Percentiles rank a stretch among this genome's conserved stretches.
Conservation (phyloP, 352 stramenopile species). For the Globisporangium irregulare region DNA sequence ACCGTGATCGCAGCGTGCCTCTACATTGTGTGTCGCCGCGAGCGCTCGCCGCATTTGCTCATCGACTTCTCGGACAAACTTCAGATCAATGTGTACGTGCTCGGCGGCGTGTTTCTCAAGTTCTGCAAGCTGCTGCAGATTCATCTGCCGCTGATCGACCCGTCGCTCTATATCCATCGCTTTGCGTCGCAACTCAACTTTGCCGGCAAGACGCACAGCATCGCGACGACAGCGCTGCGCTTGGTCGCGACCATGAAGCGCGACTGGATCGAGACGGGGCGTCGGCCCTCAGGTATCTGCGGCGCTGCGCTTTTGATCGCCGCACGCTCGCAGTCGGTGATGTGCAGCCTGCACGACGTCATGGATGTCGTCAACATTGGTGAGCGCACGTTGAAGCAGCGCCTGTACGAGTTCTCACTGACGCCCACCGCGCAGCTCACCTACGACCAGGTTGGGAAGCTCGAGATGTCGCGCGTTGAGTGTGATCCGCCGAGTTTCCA, state of each 20-base stretch:
- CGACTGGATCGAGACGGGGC: constrained; percentile 98
- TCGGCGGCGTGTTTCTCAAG: constrained; percentile 86
- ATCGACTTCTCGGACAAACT: constrained; percentile 99
- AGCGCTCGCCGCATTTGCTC: constrained; percentile 98
- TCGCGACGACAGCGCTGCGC: constrained; percentile 94
- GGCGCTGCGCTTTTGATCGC: constrained; percentile 96
- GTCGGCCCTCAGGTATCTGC: constrained; percentile 96
- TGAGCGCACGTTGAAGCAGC: constrained; percentile 94
- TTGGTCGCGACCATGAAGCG: constrained; percentile 97
- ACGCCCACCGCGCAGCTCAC: constrained; percentile 94
- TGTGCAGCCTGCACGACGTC: constrained; percentile 80
- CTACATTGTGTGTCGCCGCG: constrained; percentile 98
- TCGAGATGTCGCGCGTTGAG: constrained; percentile 85
- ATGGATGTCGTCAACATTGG: constrained; percentile 95
- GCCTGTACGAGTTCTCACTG: constrained; percentile 96
- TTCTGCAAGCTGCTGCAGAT: constrained; percentile 94
- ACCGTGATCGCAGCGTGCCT: constrained; percentile 98
- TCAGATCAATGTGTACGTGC: constrained; percentile 92
- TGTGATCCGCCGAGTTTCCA: constrained; percentile 89
- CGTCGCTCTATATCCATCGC: constrained; percentile 97
- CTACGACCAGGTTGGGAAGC: constrained; percentile 93
- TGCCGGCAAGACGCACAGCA: constrained; percentile 90
- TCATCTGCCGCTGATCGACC: constrained; percentile 98
- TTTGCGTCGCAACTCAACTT: constrained; percentile 99
- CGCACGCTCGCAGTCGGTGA: constrained; percentile 93